These are phyloP conservation scores for Lachnellula hyalina DNA, from an alignment of 2,329 filamentous ascomycete species.

Conservation along the genomic window DNA sequence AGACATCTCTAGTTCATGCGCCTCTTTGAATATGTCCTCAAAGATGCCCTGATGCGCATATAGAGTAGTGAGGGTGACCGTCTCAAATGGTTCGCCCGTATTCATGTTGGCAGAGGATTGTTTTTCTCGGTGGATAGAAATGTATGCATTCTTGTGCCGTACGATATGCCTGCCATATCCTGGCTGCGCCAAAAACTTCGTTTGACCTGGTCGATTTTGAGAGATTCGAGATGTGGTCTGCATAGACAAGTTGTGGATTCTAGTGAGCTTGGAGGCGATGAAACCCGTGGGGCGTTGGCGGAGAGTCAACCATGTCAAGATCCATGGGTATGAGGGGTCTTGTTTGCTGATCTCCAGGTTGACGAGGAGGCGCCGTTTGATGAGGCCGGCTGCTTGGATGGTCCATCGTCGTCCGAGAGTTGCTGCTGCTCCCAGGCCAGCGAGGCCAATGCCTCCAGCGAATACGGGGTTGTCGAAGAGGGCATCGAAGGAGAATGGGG, in stretches of 20 bases:
- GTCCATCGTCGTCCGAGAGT: conserved; percentile 75
- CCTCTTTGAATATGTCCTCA: conserved; percentile 82
- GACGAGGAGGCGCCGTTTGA: conserved; percentile 82
- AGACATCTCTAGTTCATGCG: conserved; percentile 71
- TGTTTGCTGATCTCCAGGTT: conserved; percentile 94
- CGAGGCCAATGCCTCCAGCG: conserved; percentile 79
- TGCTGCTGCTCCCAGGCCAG: conserved; percentile 75
- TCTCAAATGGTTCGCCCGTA: conserved; percentile 89
- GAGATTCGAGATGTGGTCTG: conserved; percentile 57
- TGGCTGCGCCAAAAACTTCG: conserved; percentile 82
- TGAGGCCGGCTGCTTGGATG: conserved; percentile 64
- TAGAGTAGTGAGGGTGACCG: conserved; percentile 83
- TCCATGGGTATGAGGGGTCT: conserved; percentile 90
- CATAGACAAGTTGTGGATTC: conserved; percentile 55
- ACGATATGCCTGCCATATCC: conserved; percentile 87
- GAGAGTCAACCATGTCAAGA: conserved; percentile 88
- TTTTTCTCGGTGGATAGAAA: conserved; percentile 80
- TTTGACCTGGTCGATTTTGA: conserved; percentile 61
- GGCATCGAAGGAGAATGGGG: conserved; percentile 46
- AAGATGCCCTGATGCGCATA: conserved; percentile 88
- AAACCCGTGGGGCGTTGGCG: conserved; percentile 54
- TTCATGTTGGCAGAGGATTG: conserved; percentile 75
- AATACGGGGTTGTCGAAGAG: conserved; percentile 61
- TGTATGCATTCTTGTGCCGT: conserved; percentile 80
- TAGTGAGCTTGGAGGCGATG: conserved; percentile 50